Evolutionary conservation across 1,284 basidiomycete species (phyloP).

Genomic region (Marasmius sp.): DNA sequence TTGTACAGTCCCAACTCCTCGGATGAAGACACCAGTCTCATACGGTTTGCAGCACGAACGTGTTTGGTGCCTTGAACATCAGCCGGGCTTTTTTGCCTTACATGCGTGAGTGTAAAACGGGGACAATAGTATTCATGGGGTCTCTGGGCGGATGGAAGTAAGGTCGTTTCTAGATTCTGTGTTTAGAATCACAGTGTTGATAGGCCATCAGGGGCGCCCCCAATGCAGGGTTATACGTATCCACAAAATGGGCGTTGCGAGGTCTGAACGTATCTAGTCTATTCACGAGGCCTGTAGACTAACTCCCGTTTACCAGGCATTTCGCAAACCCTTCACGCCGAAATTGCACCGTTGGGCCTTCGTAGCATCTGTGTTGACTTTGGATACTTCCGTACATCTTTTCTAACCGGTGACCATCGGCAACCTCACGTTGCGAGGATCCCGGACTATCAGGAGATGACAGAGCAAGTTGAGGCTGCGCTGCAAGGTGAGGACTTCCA

Average conservation of each 20-base stretch:
- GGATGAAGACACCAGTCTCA: neutral
- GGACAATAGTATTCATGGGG: slow-evolving; percentile 35
- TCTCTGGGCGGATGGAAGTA: slow-evolving; percentile 32
- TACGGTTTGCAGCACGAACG: slow-evolving; percentile 27
- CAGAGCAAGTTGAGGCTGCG: slow-evolving; percentile 23
- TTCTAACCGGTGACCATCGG: slow-evolving; percentile 33
- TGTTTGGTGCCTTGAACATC: slow-evolving; percentile 39
- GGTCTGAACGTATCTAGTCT: neutral
- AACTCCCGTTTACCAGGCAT: slow-evolving; percentile 23
- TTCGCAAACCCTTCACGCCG: slow-evolving; percentile 35
- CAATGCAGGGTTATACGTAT: slow-evolving; percentile 1
- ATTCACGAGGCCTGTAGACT: neutral
- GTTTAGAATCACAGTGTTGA: neutral
- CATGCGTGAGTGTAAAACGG: slow-evolving; percentile 32
- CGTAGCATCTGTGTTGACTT: slow-evolving; percentile 42
- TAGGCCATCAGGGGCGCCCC: neutral
- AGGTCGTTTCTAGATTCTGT: neutral
- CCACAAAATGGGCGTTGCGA: slow-evolving; percentile 5
- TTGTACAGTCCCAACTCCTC: neutral
- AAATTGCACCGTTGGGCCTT: slow-evolving; percentile 42
- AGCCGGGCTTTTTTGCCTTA: slow-evolving; percentile 37
- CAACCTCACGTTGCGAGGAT: slow-evolving; percentile 32
- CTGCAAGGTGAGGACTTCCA: slow-evolving; percentile 22
- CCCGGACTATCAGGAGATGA: slow-evolving; percentile 35
- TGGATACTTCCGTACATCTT: slow-evolving; percentile 43